These are phyloP conservation scores for Hypoxylon sp. DNA, from an alignment of 2,329 filamentous ascomycete species.

Conservation along the genomic window DNA sequence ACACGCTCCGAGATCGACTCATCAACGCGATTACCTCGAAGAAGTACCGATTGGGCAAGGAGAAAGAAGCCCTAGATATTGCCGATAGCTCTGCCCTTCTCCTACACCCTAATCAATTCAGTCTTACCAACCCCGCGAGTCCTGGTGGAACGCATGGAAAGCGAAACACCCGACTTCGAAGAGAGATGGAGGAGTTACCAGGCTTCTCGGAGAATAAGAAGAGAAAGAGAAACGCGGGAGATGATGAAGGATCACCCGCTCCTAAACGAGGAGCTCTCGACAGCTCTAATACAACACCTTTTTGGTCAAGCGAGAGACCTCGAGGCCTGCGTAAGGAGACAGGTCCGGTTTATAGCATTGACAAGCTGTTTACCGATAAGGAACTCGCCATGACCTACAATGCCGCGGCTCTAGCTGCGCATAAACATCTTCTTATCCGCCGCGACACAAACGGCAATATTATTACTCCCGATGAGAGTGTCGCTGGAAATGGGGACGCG, in stretches of 20 bases:
- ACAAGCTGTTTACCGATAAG: conserved; percentile 80
- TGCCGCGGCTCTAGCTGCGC: conserved; percentile 71
- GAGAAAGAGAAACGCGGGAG: conserved; percentile 71
- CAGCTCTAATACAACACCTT: conserved; percentile 69
- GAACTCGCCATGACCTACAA: conserved; percentile 77
- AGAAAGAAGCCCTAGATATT: conserved; percentile 78
- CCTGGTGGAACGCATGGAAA: conserved; percentile 75
- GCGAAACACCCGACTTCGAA: conserved; percentile 72
- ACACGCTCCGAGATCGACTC: conserved; percentile 75
- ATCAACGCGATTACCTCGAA: conserved; percentile 76
- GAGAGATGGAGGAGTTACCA: conserved; percentile 71
- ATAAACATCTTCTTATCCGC: conserved; percentile 73
- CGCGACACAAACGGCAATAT: conserved; percentile 66
- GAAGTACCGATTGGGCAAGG: conserved; percentile 74
- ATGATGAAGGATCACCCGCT: conserved; percentile 75
- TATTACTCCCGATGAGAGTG: conserved; percentile 67
- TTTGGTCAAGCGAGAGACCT: conserved; percentile 74
- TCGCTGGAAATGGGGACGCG: conserved; percentile 66
- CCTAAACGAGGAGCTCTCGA: conserved; percentile 71
- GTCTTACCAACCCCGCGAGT: conserved; percentile 74
- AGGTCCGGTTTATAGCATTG: conserved; percentile 74
- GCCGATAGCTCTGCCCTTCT: conserved; percentile 75
- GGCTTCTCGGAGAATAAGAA: conserved; percentile 72
- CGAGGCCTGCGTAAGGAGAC: conserved; percentile 68
- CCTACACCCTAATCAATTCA: conserved; percentile 78